These are phyloP conservation scores for Cerrena zonata DNA, from an alignment of 1,284 basidiomycete genomes.

Conservation along the genomic window DNA sequence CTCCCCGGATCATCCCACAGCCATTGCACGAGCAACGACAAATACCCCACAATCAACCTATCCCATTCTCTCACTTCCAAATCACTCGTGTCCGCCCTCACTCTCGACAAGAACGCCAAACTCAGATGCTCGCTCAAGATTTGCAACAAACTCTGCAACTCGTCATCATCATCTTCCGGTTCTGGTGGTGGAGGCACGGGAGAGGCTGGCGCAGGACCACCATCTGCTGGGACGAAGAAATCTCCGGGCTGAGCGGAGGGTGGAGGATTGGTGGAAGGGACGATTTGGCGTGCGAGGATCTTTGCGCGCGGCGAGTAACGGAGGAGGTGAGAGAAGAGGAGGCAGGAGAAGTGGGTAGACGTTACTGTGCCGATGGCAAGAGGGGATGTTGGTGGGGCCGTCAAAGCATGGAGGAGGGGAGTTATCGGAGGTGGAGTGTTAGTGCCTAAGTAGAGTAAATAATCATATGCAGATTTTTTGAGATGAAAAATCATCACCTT, in stretches of 20 bases:
- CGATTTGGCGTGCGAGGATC: constrained; percentile 65
- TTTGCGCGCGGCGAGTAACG: constrained; percentile 69
- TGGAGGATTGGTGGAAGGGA: constrained; percentile 40
- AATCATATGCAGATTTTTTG: neutral
- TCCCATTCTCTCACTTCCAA: constrained; percentile 80
- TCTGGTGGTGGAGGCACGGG: constrained; percentile 17
- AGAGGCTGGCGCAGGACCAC: constrained; percentile 30
- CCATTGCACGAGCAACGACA: constrained; percentile 84
- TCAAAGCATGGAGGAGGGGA: constrained; percentile 61
- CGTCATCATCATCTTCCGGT: constrained; percentile 20
- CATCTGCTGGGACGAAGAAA: constrained; percentile 74
- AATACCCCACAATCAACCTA: constrained; percentile 80
- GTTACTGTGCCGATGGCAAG: constrained; percentile 48
- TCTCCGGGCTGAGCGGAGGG: constrained; percentile 31
- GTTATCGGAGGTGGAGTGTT: constrained; percentile 43
- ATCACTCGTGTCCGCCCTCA: constrained; percentile 63
- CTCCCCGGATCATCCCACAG: constrained; percentile 92
- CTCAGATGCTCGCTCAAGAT: constrained; percentile 70
- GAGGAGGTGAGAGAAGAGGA: constrained; percentile 68
- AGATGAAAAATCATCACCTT: constrained; percentile 30
- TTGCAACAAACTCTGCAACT: constrained; percentile 66
- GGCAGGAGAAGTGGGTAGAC: constrained; percentile 61
- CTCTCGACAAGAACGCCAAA: constrained; percentile 61
- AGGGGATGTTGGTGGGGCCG: constrained; percentile 48
- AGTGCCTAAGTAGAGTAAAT: constrained; percentile 25